Evolutionary conservation across 192 early-diverging fungal genomes (phyloP).

Genomic region (Podila verticillata): DNA sequence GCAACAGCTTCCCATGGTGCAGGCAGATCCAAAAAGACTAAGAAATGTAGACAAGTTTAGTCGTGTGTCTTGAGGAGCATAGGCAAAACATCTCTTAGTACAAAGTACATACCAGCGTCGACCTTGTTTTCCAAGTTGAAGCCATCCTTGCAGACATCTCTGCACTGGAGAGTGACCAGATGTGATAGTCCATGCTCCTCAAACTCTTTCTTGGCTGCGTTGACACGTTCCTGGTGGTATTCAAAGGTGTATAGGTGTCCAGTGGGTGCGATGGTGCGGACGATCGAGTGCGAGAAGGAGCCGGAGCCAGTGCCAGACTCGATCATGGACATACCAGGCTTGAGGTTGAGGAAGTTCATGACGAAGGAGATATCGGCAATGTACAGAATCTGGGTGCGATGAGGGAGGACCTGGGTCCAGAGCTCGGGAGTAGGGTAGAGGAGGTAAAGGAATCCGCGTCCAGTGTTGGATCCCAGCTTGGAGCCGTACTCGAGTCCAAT

Average conservation of each 20-base stretch:
- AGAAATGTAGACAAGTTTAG: not conserved
- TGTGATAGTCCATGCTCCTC: slow-evolving; percentile 74
- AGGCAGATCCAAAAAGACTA: slow-evolving; percentile 95
- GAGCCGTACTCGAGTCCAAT: slow-evolving; percentile 89
- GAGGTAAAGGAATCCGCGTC: slow-evolving; percentile 83
- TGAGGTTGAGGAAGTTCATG: slow-evolving; percentile 80
- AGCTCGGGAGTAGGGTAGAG: slow-evolving; percentile 94
- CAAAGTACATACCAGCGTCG: slow-evolving; percentile 67
- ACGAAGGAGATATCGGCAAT: slow-evolving; percentile 95
- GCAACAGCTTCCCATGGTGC: slow-evolving; percentile 95
- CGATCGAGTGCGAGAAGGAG: slow-evolving; percentile 97
- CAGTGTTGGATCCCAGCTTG: slow-evolving; percentile 72
- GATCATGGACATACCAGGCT: slow-evolving; percentile 85
- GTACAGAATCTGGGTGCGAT: slow-evolving; percentile 97
- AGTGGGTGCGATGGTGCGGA: slow-evolving; percentile 83
- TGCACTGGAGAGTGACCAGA: slow-evolving; percentile 76
- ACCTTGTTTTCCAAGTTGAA: slow-evolving; percentile 81
- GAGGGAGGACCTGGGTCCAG: slow-evolving; percentile 92
- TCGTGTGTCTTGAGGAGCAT: not conserved
- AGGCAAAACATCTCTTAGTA: not conserved
- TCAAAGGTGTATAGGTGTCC: slow-evolving; percentile 96
- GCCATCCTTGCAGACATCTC: slow-evolving; percentile 91
- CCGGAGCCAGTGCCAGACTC: slow-evolving; percentile 95
- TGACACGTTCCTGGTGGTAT: slow-evolving; percentile 85
- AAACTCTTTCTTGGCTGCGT: slow-evolving; percentile 80